These are phyloP conservation scores for Escallonia herrerae DNA, from an alignment of 129 eudicot species.

Conservation along the genomic window DNA sequence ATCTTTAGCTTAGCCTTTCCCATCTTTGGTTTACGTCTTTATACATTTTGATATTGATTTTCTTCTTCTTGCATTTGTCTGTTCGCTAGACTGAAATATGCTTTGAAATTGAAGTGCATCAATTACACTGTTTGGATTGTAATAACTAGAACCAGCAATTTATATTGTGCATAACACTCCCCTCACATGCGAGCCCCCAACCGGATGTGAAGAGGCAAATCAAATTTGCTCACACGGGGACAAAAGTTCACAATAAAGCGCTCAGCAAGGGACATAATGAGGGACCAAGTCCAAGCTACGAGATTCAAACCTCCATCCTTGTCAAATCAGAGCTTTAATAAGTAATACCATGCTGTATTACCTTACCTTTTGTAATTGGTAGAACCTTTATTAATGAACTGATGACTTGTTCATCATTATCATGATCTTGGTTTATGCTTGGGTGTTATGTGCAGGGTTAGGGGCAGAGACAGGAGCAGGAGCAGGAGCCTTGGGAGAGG, in stretches of 20 bases:
- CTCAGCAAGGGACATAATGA: too few species aligned
- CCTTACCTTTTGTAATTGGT: background rate
- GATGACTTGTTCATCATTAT: background rate
- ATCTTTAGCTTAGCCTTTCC: too few species aligned
- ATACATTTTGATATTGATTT: background rate
- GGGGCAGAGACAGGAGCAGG: constrained; percentile 36
- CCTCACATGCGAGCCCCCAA: too few species aligned
- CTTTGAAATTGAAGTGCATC: background rate
- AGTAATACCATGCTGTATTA: background rate
- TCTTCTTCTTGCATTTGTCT: background rate
- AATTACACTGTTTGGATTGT: background rate
- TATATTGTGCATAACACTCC: too few species aligned
- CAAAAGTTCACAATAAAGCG: too few species aligned
- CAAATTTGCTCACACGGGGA: too few species aligned
- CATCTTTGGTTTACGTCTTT: too few species aligned
- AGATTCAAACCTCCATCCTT: too few species aligned
- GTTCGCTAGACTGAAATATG: background rate
- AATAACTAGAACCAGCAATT: background rate
- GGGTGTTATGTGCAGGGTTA: constrained; percentile 12
- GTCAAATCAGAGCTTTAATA: background rate
- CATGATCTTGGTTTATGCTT: background rate
- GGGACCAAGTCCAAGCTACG: too few species aligned
- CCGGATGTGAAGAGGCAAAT: background rate
- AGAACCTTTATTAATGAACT: background rate
- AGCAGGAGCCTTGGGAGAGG: constrained; percentile 34